A percentile compares a stretch with the other conserved stretches of the same genome.
phyloP scores from a whole-genome alignment of 2,329 filamentous ascomycete species.

The Alternaria sp. region DNA sequence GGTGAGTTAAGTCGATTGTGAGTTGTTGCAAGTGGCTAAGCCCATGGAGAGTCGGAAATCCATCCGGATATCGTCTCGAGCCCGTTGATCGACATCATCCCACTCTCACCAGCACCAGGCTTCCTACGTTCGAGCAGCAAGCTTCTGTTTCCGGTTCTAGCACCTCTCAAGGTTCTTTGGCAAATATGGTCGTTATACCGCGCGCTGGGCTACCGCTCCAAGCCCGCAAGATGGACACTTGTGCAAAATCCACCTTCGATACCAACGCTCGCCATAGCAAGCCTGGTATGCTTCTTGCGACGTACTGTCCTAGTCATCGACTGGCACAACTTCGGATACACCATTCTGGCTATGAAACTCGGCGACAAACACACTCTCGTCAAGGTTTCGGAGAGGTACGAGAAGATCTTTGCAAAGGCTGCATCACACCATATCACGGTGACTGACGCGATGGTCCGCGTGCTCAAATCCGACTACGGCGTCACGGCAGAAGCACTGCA shows the following conservation, averaged over 20 bases:
- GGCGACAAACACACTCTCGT: constrained; percentile 76
- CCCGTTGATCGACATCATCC: constrained; percentile 73
- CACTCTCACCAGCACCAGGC: constrained; percentile 72
- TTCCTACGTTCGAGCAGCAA: constrained; percentile 72
- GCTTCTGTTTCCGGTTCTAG: constrained; percentile 78
- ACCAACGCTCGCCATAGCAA: constrained; percentile 81
- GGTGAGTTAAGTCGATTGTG: constrained; percentile 58
- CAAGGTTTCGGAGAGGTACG: constrained; percentile 77
- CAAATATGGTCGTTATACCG: constrained; percentile 77
- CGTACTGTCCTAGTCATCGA: constrained; percentile 87
- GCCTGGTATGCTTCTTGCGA: constrained; percentile 75
- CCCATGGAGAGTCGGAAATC: constrained; percentile 72
- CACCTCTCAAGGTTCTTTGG: constrained; percentile 84
- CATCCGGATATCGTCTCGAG: constrained; percentile 78
- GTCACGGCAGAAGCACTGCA: constrained; percentile 67
- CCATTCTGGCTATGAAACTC: constrained; percentile 78
- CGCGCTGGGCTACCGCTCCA: constrained; percentile 75
- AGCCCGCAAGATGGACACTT: constrained; percentile 83
- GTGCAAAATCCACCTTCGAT: constrained; percentile 96
- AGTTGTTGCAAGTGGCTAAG: neutral
- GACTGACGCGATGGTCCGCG: constrained; percentile 83
- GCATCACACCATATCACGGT: constrained; percentile 84
- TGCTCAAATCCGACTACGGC: constrained; percentile 72
- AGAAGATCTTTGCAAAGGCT: constrained; percentile 72
- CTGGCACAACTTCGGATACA: constrained; percentile 99